Conservation (phyloP, 2,329 filamentous ascomycete genomes). For the Fusarium dimerum region DNA sequence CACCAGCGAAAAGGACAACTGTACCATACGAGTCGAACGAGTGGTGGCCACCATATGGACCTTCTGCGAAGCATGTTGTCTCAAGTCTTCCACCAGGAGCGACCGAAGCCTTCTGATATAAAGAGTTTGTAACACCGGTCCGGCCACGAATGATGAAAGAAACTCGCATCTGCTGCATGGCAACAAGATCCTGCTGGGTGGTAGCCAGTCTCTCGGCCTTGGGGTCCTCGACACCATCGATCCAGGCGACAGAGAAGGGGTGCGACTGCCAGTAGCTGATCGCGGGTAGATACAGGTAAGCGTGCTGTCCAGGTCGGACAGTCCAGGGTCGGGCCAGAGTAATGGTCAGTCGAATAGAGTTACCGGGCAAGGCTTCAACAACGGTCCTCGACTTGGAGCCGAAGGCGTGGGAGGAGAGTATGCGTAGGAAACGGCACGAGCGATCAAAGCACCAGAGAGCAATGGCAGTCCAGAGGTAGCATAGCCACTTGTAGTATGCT, state of each 20-base stretch:
- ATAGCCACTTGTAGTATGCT: constrained; percentile 51
- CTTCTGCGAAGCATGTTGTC: constrained; percentile 70
- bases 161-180: constrained; percentile 64
- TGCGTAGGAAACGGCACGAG: constrained; percentile 54
- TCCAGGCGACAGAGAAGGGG: constrained; percentile 79
- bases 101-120: constrained; percentile 69
- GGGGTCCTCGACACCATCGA: constrained; percentile 60
- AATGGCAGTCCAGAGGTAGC: constrained; percentile 62
- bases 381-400: constrained; percentile 67
- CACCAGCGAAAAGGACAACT: constrained; percentile 76
- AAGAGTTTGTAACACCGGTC: constrained; percentile 70
- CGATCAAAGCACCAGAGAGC: constrained; percentile 70
- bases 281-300: constrained; percentile 75
- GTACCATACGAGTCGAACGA: constrained; percentile 75
- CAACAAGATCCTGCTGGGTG: constrained; percentile 58
- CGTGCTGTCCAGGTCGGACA: constrained; percentile 74
- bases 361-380: constrained; percentile 74
- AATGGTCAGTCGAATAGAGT: constrained; percentile 72
- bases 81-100: constrained; percentile 60
- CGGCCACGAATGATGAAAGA: constrained; percentile 73
- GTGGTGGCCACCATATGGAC: constrained; percentile 75
- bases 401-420: constrained; percentile 68
- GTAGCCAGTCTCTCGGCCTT: constrained; percentile 58
- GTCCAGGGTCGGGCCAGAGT: constrained; percentile 76
- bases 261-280: constrained; percentile 75